Evolutionary conservation across 306 rosid genomes (phyloP).

Genomic region (Vigna radiata): DNA sequence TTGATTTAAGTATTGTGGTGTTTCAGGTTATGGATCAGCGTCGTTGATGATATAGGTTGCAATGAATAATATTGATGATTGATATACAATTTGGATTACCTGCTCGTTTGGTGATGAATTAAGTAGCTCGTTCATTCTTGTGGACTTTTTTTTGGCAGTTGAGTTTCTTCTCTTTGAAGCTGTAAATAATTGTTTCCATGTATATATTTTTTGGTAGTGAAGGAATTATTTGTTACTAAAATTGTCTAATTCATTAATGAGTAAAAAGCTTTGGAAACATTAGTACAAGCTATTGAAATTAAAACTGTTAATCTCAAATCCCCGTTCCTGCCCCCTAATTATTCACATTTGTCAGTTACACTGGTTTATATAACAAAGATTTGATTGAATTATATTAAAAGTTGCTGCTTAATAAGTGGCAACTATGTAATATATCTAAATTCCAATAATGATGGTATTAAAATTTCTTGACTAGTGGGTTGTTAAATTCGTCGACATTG

Average conservation of each 20-base stretch:
- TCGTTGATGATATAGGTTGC: constrained; percentile 39
- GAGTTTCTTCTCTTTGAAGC: constrained; percentile 98
- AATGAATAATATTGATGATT: constrained; percentile 48
- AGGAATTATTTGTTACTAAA: constrained; percentile 59
- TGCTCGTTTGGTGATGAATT: constrained; percentile 62
- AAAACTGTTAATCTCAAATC: constrained; percentile 31
- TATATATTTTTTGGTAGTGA: constrained; percentile 49
- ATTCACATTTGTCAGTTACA: not conserved
- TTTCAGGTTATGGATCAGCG: constrained; percentile 67
- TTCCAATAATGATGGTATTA: constrained; percentile 20
- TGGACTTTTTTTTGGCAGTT: constrained; percentile 88
- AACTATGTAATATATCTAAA: constrained; percentile 37
- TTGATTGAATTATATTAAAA: constrained; percentile 37
- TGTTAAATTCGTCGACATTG: constrained; percentile 22
- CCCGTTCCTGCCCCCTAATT: constrained; percentile 3
- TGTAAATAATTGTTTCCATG: constrained; percentile 69
- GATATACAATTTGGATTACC: constrained; percentile 45
- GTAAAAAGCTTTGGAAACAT: constrained; percentile 32
- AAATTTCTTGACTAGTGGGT: constrained; percentile 17
- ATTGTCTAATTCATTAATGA: constrained; percentile 39
- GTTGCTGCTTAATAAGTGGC: constrained; percentile 33
- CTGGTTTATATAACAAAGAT: constrained; percentile 18
- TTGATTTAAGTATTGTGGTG: constrained; percentile 52
- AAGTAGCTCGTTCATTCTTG: constrained; percentile 73
- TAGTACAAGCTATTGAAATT: constrained; percentile 44